phyloP scores from a whole-genome alignment of 495 filamentous ascomycete species.

The Trichoderma parareesei region DNA sequence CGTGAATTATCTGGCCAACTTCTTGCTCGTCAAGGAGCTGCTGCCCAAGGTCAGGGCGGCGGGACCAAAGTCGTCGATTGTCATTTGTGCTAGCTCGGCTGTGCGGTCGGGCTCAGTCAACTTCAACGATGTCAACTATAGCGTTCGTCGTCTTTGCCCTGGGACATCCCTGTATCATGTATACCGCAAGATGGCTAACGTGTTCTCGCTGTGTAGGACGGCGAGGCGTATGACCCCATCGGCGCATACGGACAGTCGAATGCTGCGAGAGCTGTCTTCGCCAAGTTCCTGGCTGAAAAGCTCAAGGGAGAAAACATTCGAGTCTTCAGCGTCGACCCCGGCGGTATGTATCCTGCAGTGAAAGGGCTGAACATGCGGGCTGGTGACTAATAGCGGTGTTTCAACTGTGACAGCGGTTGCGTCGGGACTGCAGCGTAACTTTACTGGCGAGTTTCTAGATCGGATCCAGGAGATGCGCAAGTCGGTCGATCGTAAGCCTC shows the following conservation, averaged over 20 bases:
- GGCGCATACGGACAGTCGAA: not conserved
- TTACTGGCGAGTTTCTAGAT: not conserved
- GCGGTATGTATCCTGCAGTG: not conserved
- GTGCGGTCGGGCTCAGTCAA: not conserved
- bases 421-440: not conserved
- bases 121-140: slow-evolving; percentile 4
- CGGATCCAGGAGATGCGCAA: not conserved
- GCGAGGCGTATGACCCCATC: not conserved
- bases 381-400: not conserved
- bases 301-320: not conserved
- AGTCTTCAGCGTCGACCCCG: slow-evolving; percentile 4
- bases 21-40: slow-evolving; percentile 5
- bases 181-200: not conserved
- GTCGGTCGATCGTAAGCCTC: not conserved
- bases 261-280: not conserved
- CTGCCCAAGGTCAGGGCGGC: not conserved
- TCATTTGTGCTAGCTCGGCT: not conserved
- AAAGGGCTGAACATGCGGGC: not conserved
- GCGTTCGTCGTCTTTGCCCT: not conserved
- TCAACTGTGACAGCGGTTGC: not conserved
- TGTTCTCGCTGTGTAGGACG: not conserved
- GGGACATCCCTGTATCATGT: not conserved
- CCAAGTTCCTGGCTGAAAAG: not conserved
- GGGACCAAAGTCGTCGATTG: not conserved
- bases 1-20: slow-evolving; percentile 2